Evolutionary conservation across 371 early-diverging fungal genomes (phyloP), one percentile per base, ranked within the genome.

Genomic region (Fennellomyces sp.): DNA sequence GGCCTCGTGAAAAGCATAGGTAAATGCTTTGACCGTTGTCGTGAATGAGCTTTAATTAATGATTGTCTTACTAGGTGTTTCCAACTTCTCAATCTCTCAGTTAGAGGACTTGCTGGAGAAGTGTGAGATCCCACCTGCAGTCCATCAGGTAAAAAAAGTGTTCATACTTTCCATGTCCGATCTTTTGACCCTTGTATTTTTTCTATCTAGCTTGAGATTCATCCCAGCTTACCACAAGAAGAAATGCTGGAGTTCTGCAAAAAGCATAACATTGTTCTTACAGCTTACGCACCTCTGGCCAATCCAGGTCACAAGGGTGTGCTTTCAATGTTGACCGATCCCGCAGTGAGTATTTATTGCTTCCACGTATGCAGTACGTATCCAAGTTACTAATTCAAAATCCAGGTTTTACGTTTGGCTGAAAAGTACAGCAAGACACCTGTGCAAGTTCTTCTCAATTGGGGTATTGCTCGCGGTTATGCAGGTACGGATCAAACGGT

Each of bases 41-140:
- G 19, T 6, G 19, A 19, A 45, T 35, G n/a, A n/a, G 7, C n/a
- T 50, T 19, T 50, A 12, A 25, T 5, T 45, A 30, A 49, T 38
- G 19, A 33, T 29, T 19, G 1, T 2, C 12, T n/a, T 41, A n/a
- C 31, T 36, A 59, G 59, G 59, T 66, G 86, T 89, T 10, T 83
- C 85, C 51, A 89, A 89, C 68, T 87, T 84, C 50, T 73, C 85
- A 12, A 82, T 88, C 56, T 63, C 80, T 23, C 84, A 91, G 69
- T 69, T 95, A 2, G 82, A 88, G 58, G 83, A 88, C 36, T 65
- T 97, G 36, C 59, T 91, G 7, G 65, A 81, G 25, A 57, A 80
- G 35, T 88, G 89, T 61, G 85, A 84, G 52, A 85, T 94, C 25
- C 79, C 81, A 49, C 97, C 97, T 31, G 91, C 89, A 23, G 90